Evolutionary conservation across 495 filamentous ascomycete genomes (phyloP), one percentile per base, ranked within the genome.

Genomic region (Penicillium argentinense): DNA sequence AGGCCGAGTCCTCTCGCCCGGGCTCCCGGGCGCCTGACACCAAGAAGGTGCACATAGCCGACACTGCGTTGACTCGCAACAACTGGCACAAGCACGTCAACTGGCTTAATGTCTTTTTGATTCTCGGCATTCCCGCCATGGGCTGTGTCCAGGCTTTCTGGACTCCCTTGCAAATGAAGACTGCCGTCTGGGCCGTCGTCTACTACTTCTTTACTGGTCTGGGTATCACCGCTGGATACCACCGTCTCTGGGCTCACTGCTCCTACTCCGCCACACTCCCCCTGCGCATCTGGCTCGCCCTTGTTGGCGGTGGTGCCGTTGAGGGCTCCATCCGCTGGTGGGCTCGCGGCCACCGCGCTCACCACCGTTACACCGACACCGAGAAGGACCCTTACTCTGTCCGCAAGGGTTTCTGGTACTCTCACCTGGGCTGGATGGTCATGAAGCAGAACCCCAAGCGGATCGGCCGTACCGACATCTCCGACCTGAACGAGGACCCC

Each of bases 1-100:
- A 67, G 57, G 36, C 58, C 47, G 67, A 71, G 52, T 42, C 58
- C 19, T 33, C 53, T 47, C 61, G 67, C 57, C 56, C 69, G n/a
- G n/a, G n/a, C n/a, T n/a, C n/a, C 29, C 60, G 69, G 58, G 66
- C 58, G 36, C 49, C 53, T 29, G 71, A 79, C 47, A 67, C 72
- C 42, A 78, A 76, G 65, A 79, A 79, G 62, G 69, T 77, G 45
- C 77, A 80, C 55, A 78, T 80, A 43, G 73, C 77, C 40, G 77
- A 80, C 40, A 78, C 74, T 17, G 82, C 86, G 37, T 84, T 97
- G 47, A 96, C 88, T 41, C 77, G 77, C 66, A 59, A 75, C 51
- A 99, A 99, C 75, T 97, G 91, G 91, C 85, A 92, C 74, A 89
- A 95, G 66, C 95, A 97, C 61, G 82, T 97, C 78, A 91, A 97